These are phyloP conservation scores for Luffa acutangula DNA, from an alignment of 306 rosid species.

Conservation along the genomic window DNA sequence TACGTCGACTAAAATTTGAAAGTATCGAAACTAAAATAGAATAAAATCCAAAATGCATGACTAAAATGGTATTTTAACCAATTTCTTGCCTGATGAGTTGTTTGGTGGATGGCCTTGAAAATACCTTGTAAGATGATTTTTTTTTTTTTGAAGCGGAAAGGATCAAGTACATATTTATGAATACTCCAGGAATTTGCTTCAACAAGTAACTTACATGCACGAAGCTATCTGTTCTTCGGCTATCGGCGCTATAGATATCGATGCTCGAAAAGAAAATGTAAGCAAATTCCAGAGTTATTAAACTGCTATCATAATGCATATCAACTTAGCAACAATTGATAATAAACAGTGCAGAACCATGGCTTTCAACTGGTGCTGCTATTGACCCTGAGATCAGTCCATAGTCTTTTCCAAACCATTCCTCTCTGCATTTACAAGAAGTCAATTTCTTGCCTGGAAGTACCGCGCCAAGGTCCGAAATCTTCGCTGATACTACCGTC, in stretches of 20 bases:
- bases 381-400: not conserved
- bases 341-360: constrained; percentile 9
- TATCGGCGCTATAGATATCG: not conserved
- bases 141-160: not conserved
- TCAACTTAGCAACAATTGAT: not conserved
- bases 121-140: too few relatives aligned
- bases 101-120: too few relatives aligned
- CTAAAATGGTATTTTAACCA: too few relatives aligned
- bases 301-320: not conserved
- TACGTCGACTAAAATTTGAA: too few relatives aligned
- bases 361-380: not conserved
- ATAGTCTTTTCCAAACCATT: constrained; percentile 4
- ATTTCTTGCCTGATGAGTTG: too few relatives aligned
- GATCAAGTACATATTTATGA: not conserved
- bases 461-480: constrained; percentile 2
- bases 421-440: constrained; percentile 12
- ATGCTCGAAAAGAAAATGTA: not conserved
- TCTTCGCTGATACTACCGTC: not conserved
- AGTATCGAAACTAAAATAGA: too few relatives aligned
- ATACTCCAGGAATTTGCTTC: not conserved
- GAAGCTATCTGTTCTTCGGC: not conserved
- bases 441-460: not conserved
- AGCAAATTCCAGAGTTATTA: not conserved
- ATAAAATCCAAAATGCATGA: too few relatives aligned
- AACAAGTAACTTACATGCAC: not conserved